Conservation (phyloP, 177 flowering plant genomes). For the Vitis hybrid region DNA sequence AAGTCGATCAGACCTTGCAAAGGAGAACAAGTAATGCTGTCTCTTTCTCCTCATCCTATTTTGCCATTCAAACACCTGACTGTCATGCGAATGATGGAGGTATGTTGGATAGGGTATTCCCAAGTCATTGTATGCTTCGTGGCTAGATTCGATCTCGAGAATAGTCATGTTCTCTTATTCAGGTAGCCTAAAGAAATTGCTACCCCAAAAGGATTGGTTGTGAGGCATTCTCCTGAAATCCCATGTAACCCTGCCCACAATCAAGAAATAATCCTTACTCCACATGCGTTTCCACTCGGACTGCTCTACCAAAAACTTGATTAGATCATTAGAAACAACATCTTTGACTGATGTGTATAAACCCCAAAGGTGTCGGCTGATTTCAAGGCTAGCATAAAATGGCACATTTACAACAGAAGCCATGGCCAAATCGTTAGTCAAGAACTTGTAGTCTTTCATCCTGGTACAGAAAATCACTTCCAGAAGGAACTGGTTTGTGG, state of each 20-base stretch:
- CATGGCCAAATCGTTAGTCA: slow-evolving; percentile 30
- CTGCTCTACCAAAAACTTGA: slow-evolving; percentile 15
- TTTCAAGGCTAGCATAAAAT: not conserved
- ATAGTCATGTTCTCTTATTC: slow-evolving; percentile 32
- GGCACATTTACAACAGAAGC: slow-evolving; percentile 40
- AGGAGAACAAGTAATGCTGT: slow-evolving; percentile 24
- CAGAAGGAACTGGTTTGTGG: too few species aligned
- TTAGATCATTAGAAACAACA: slow-evolving; percentile 17
- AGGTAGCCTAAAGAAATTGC: slow-evolving; percentile 29
- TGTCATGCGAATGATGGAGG: slow-evolving; percentile 23
- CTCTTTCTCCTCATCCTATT: slow-evolving; percentile 10
- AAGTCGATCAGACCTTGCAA: slow-evolving; percentile 33
- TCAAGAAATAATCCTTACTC: slow-evolving; percentile 25
- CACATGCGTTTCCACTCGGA: slow-evolving; percentile 29
- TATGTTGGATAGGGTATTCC: slow-evolving; percentile 37
- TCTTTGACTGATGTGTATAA: slow-evolving; percentile 12
- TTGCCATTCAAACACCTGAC: slow-evolving; percentile 25
- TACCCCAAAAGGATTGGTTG: slow-evolving; percentile 31
- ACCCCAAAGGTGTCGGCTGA: too few species aligned
- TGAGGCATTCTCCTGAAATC: slow-evolving; percentile 33
- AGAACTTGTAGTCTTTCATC: slow-evolving; percentile 34
- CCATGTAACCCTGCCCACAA: slow-evolving; percentile 25
- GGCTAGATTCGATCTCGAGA: slow-evolving; percentile 30
- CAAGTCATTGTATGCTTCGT: slow-evolving; percentile 27
- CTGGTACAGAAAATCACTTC: not conserved